Percentiles rank a stretch among this genome's conserved stretches.
phyloP scores from a whole-genome alignment of 768 basidiomycete species.

The Tulasnella calospora region DNA sequence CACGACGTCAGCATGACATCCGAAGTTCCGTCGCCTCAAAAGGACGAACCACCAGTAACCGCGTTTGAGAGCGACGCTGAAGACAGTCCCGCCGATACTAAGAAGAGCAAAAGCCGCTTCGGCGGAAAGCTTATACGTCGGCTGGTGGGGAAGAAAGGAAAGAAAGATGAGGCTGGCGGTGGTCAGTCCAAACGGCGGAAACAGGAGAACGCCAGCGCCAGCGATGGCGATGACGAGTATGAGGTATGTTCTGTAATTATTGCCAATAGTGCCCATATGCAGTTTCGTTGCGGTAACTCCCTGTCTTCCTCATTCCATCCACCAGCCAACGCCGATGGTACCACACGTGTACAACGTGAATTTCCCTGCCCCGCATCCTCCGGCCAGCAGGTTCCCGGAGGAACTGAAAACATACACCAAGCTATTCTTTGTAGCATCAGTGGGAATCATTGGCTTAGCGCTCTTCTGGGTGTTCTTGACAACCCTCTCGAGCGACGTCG shows the following conservation, averaged over 20 bases:
- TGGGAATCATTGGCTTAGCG: slow-evolving; percentile 79
- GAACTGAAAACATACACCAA: slow-evolving; percentile 87
- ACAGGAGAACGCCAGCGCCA: slow-evolving; percentile 26
- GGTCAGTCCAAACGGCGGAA: slow-evolving; percentile 44
- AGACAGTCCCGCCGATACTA: not conserved
- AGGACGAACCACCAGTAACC: not conserved
- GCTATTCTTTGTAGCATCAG: slow-evolving; percentile 86
- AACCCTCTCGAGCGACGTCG: slow-evolving; percentile 86
- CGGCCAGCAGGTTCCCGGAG: slow-evolving; percentile 67
- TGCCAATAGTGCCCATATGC: slow-evolving; percentile 41
- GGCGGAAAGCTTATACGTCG: slow-evolving; percentile 30
- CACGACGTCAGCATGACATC: slow-evolving; percentile 12
- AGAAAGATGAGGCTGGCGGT: not conserved
- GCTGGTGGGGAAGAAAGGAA: slow-evolving; percentile 43
- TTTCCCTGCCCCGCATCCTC: slow-evolving; percentile 56
- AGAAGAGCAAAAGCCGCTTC: not conserved
- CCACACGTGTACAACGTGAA: slow-evolving; percentile 61
- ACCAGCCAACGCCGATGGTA: slow-evolving; percentile 42
- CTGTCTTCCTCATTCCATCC: not conserved
- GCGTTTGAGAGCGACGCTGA: not conserved
- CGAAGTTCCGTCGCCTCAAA: not conserved
- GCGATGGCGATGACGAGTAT: slow-evolving; percentile 35
- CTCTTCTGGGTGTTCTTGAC: slow-evolving; percentile 79
- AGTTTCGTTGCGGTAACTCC: slow-evolving; percentile 44
- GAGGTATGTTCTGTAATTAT: slow-evolving; percentile 47